Base-by-base conservation (phyloP, 1,139 yeast genomes). In the Kluyveromyces sp. region DNA sequence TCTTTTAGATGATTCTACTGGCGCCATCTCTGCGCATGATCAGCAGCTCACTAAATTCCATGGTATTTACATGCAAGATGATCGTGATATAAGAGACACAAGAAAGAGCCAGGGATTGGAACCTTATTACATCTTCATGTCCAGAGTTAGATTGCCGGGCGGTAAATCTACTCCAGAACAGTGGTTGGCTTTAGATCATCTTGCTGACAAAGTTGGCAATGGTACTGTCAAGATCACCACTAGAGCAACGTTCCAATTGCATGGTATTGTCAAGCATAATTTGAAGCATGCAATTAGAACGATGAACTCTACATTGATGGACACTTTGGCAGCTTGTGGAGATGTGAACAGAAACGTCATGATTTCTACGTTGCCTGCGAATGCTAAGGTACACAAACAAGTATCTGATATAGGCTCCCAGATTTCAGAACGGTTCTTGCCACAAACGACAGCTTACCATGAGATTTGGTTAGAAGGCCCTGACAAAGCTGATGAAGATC, bases 21-120 rank as follows among this genome's bases (percentile, higher is more conserved):
- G 97, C 52, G 89, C 96, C 13, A 85, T 92, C 54, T 75, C 84
- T 53, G 94, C 96, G n/a, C 78, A 77, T 47, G 96, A 88, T 66
- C 95, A 88, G 68, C 96, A 88, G 68, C 69, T 92, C 64, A 88
- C 96, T 54, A 92, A 92, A 67, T 92, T 92, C 77, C 97, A 92
- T 64, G 98, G 98, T 68, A 88, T 89, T 54, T 92, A 92, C 66
- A 88, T 89, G 95, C 98, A 92, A 71, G 97, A 92, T 66, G 97
- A 92, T 64, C 86, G 98, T 69, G 98, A 92, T 67, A 73, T 92
- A 47, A 79, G 97, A 65, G 97, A 89, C 47, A 84, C 85, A 54
- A 81, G 97, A 62, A 89, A 88, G 68, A 77, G 86, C 40, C 85
- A 85, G 63, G 97, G 97, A 39, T 66, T 85, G 52, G 98, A 92